Conservation (phyloP, 495 filamentous ascomycete genomes). For the Arthonia radiata region DNA sequence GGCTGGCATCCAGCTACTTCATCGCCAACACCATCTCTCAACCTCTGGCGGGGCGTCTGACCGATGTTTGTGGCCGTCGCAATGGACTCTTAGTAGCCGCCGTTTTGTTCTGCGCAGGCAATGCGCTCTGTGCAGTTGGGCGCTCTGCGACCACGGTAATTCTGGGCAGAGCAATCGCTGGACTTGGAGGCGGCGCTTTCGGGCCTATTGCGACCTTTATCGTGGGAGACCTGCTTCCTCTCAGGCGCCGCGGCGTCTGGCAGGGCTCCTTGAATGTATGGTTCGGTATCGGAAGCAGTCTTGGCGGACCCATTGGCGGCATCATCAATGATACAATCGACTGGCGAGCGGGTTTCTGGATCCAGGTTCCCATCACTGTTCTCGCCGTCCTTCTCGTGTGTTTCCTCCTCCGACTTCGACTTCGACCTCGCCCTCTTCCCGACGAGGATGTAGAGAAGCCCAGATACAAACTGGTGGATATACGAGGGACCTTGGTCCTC, state of each 20-base stretch:
- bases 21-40: conserved; percentile 78
- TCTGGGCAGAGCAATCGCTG: conserved; percentile 54
- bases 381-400: conserved; percentile 40
- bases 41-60: conserved; percentile 65
- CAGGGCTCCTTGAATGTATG: conserved; percentile 70
- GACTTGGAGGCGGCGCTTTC: conserved; percentile 66
- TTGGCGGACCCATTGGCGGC: conserved; percentile 58
- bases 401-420: conserved; percentile 39
- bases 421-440: no score
- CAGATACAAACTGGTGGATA: conserved; percentile 54
- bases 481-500: conserved; percentile 44
- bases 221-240: conserved; percentile 55
- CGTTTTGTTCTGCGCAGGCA: conserved; percentile 55
- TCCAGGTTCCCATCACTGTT: conserved; percentile 47
- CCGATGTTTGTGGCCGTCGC: conserved; percentile 67
- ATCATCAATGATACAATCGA: conserved; percentile 49
- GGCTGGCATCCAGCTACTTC: conserved; percentile 75
- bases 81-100: conserved; percentile 60
- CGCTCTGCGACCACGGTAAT: conserved; percentile 45
- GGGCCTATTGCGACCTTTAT: conserved; percentile 66
- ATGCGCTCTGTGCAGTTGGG: conserved; percentile 66
- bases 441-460: conserved; percentile 42
- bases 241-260: conserved; percentile 57
- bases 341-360: conserved; percentile 66
- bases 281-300: conserved; percentile 38